phyloP scores from a whole-genome alignment of 495 filamentous ascomycete genomes.

The Neurospora africana region DNA sequence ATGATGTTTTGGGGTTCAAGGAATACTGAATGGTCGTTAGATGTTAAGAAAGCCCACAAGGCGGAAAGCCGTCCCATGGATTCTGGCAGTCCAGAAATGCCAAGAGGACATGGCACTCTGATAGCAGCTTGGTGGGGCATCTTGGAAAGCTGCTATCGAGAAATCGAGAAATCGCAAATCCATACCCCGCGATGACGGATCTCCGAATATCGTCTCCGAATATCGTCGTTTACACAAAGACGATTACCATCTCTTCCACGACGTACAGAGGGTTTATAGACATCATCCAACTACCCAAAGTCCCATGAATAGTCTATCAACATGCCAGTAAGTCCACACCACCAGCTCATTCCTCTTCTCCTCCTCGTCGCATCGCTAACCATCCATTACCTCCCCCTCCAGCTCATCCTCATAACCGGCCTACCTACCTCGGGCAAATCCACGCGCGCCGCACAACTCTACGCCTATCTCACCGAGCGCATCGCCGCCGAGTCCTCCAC shows the following conservation, averaged over 20 bases:
- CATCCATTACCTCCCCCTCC: not conserved
- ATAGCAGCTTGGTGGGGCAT: not conserved
- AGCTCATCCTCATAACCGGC: conserved; percentile 91
- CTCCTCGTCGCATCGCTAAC: not conserved
- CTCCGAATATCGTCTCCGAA: not conserved
- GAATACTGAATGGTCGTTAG: not conserved
- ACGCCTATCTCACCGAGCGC: conserved; percentile 48
- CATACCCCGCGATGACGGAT: not conserved
- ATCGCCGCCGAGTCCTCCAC: conserved; percentile 28
- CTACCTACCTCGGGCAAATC: conserved; percentile 91
- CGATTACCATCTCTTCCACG: not conserved
- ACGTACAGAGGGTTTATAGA: not conserved
- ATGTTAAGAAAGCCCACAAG: not conserved
- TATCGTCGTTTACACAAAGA: not conserved
- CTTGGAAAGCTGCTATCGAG: not conserved
- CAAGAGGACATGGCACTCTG: not conserved
- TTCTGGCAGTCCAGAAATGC: not conserved
- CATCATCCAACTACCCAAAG: not conserved
- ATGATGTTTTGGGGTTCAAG: not conserved
- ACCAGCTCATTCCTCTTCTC: not conserved
- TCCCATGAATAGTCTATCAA: not conserved
- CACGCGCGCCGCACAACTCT: conserved; percentile 70
- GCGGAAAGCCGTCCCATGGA: not conserved
- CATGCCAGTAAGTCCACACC: not conserved
- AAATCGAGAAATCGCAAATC: not conserved